A percentile compares a stretch with the other conserved stretches of the same genome.
phyloP scores from a whole-genome alignment of 164 flowering plant species.

The Umbellularia californica region DNA sequence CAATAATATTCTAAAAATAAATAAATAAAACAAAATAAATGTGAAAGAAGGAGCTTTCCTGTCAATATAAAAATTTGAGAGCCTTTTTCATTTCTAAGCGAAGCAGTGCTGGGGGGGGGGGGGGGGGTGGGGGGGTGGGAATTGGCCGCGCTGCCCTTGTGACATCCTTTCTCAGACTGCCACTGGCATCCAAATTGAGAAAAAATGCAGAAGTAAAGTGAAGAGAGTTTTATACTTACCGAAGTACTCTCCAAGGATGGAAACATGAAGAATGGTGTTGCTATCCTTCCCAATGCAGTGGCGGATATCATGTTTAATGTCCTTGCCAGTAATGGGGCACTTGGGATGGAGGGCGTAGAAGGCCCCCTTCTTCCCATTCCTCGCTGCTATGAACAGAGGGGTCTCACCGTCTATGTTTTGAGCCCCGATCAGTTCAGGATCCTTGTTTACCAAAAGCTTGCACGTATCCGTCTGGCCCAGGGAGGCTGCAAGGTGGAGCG shows the following conservation, averaged over 20 bases:
- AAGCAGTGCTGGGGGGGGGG: too few species aligned
- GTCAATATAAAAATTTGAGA: too few species aligned
- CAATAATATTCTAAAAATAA: too few species aligned
- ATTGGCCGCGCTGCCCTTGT: too few species aligned
- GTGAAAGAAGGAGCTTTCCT: too few species aligned
- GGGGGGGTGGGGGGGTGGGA: too few species aligned
- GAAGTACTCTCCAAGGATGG: conserved; percentile 18
- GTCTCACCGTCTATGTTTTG: conserved; percentile 17
- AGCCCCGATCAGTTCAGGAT: neutral
- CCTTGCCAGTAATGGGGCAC: neutral
- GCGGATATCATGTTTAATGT: neutral
- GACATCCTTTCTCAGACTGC: too few species aligned
- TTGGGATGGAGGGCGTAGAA: conserved; percentile 9
- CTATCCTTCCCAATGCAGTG: conserved; percentile 20
- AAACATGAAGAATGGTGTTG: conserved; percentile 24
- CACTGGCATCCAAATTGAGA: too few species aligned
- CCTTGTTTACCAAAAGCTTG: neutral
- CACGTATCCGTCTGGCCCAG: conserved; percentile 16
- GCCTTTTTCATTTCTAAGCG: too few species aligned
- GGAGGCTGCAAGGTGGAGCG: conserved; percentile 23
- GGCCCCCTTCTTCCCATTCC: conserved; percentile 10
- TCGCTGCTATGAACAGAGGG: conserved; percentile 23
- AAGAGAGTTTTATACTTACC: conserved; percentile 7
- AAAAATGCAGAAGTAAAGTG: too few species aligned
- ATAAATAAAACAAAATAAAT: too few species aligned